These are phyloP conservation scores for Penicillium waksmanii DNA, from an alignment of 495 filamentous ascomycete species.

Conservation along the genomic window DNA sequence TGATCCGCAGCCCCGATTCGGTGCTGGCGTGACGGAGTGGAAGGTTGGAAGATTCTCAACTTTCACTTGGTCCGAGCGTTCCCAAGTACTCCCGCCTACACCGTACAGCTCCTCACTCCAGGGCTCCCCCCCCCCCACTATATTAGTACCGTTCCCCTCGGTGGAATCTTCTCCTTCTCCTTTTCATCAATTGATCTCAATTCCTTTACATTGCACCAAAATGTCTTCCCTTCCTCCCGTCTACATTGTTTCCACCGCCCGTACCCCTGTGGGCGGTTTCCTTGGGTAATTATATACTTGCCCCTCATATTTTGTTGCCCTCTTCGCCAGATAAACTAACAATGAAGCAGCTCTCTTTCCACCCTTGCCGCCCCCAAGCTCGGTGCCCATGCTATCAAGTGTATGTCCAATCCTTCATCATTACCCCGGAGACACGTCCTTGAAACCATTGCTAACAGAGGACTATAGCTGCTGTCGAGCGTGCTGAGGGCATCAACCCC, in stretches of 20 bases:
- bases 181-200: neutral
- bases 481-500: conserved; percentile 81
- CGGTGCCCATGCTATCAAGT: conserved; percentile 89
- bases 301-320: no score
- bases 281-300: conserved; percentile 65
- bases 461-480: conserved; percentile 74
- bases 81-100: conserved; percentile 36
- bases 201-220: neutral
- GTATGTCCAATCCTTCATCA: conserved; percentile 46
- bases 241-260: conserved; percentile 90
- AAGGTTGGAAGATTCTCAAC: conserved; percentile 21
- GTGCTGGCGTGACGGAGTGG: no score
- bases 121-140: neutral
- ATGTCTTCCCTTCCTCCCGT: conserved; percentile 73
- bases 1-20: conserved; percentile 10
- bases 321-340: neutral
- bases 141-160: conserved; percentile 20
- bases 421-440: conserved; percentile 6
- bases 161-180: conserved; percentile 8
- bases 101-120: conserved; percentile 37
- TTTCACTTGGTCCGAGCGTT: conserved; percentile 36
- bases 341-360: conserved; percentile 69
- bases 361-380: conserved; percentile 84
- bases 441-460: conserved; percentile 18
- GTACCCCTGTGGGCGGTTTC: conserved; percentile 92